Evolutionary conservation across 768 basidiomycete genomes (phyloP), one percentile per base, ranked within the genome.

Genomic region (Pleurotus platypus): DNA sequence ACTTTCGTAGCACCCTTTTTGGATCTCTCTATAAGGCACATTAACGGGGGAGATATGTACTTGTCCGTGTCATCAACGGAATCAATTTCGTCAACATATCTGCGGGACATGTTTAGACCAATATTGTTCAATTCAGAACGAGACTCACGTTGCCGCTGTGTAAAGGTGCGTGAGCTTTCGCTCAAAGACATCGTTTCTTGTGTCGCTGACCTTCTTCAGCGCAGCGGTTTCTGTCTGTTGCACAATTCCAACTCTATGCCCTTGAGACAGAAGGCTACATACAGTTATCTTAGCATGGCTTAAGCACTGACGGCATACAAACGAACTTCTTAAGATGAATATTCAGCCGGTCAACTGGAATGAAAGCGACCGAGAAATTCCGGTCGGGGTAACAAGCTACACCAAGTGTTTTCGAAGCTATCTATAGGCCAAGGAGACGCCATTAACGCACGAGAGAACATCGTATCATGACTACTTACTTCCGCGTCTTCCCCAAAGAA

Each of bases 401-500:
- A 46, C 90, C 89, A 27, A 95, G 78, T 63, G 87, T 88, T 68
- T 81, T 83, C 4, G 85, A 82, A 13, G 90, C 92, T 3, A 84
- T 77, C 89, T 92, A 62, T 56, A 26, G 15, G 12, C 56, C 11
- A 56, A 30, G 16, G 18, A 56, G 12, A 56, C 20, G 9, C 26
- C 16, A 46, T 55, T 48, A 27, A 20, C 35, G 26, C 53, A 49
- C 40, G 40, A 22, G 57, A 40, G 40, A 45, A 18, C 9, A 30
- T 30, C 11, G 42, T 13, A 35, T 53, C 26, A 27, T 16, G 22
- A 49, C 35, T 15, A 58, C 67, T 39, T 50, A 86, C 90, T 76
- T 84, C 83, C 0, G 93, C 93, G 64, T 94, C 93, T 18, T 93
- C 86, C 49, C 84, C 87, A 63, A 86, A 94, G 68, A 95, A 94